Evolutionary conservation across 1,284 basidiomycete genomes (phyloP).

Genomic region (Trichosporon faecale): DNA sequence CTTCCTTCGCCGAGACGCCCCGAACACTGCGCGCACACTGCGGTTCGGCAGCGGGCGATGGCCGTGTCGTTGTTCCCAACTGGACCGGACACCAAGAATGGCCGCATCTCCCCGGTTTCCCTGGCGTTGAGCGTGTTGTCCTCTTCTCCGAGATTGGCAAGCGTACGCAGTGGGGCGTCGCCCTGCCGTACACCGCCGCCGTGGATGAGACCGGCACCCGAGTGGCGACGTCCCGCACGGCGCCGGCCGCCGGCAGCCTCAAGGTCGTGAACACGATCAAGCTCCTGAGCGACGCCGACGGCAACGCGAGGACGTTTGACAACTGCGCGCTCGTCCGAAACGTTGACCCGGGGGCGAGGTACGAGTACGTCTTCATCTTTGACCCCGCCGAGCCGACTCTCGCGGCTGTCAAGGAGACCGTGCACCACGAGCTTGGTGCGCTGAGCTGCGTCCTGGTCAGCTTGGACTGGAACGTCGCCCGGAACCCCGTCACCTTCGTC

Average conservation of each 20-base stretch:
- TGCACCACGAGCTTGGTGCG: neutral
- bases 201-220: neutral
- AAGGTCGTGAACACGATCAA: neutral
- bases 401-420: neutral
- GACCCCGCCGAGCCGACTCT: neutral
- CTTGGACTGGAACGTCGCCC: conserved; percentile 1
- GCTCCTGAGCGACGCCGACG: neutral
- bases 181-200: neutral
- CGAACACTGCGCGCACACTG: neutral
- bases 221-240: neutral
- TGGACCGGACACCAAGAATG: neutral
- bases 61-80: neutral
- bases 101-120: neutral
- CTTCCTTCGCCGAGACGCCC: neutral
- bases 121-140: neutral
- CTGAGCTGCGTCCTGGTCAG: neutral
- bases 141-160: neutral
- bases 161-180: neutral
- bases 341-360: neutral
- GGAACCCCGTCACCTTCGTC: neutral
- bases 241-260: neutral
- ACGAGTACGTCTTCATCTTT: conserved; percentile 8
- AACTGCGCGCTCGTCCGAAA: neutral
- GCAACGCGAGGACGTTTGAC: neutral
- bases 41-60: neutral